These are phyloP conservation scores for Acanthamoeba lenticulata DNA, from an alignment of 208 protist species.

Conservation along the genomic window DNA sequence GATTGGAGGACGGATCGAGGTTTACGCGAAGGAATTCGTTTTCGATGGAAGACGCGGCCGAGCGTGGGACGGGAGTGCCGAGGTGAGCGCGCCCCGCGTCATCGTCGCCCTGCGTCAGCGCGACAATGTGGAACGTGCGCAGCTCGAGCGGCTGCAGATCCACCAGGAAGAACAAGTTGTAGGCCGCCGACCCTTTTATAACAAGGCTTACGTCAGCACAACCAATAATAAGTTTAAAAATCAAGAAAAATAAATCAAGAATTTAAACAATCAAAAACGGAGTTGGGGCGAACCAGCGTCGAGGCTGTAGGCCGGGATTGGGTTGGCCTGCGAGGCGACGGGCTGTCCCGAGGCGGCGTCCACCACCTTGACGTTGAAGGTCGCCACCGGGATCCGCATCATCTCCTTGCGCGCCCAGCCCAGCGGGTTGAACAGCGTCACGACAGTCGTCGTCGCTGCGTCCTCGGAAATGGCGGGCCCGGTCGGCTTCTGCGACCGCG, in stretches of 20 bases:
- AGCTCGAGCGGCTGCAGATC: constrained; percentile 58
- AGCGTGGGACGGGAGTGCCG: background rate
- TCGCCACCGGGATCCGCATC: background rate
- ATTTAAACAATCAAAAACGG: background rate
- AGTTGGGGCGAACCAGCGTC: background rate
- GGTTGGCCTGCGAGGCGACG: background rate
- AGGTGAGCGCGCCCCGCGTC: background rate
- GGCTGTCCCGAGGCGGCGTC: background rate
- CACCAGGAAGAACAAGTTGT: constrained; percentile 61
- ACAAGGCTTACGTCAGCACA: background rate
- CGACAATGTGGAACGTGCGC: background rate
- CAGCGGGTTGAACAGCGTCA: constrained; percentile 1
- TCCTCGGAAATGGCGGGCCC: background rate
- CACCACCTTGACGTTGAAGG: background rate
- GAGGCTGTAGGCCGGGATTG: background rate
- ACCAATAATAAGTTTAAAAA: too few relatives aligned
- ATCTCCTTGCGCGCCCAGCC: constrained; percentile 23
- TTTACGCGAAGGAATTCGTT: background rate
- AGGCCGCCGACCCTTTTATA: background rate
- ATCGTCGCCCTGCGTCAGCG: background rate
- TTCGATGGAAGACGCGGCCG: background rate
- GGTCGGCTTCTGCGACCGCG: background rate
- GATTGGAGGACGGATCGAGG: background rate
- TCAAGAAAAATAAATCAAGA: background rate
- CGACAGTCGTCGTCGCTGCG: background rate